These are phyloP conservation scores for Epichloe sibirici DNA, from an alignment of 2,329 filamentous ascomycete species.

Conservation along the genomic window DNA sequence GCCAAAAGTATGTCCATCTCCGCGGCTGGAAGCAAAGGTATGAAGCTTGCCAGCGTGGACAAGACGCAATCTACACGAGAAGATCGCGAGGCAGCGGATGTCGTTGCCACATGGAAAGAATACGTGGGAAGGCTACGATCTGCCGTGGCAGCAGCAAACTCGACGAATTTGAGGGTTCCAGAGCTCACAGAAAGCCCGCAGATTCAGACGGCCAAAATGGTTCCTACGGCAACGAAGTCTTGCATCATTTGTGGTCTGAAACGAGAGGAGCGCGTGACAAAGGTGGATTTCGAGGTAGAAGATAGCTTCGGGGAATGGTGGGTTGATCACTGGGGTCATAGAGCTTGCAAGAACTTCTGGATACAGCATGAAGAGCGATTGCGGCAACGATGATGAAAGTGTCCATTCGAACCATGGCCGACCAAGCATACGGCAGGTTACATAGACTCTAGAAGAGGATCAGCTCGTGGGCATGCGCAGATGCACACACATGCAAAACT, in stretches of 20 bases:
- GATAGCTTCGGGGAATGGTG: slow-evolving; percentile 97
- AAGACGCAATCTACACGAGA: slow-evolving; percentile 72
- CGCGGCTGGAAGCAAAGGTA: slow-evolving; percentile 61
- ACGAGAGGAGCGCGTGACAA: slow-evolving; percentile 69
- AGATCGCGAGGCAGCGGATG: slow-evolving; percentile 72
- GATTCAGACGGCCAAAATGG: slow-evolving; percentile 59
- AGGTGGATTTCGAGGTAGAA: slow-evolving; percentile 64
- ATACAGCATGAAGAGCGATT: slow-evolving; percentile 58
- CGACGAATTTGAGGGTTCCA: slow-evolving; percentile 47
- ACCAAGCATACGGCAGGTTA: no score
- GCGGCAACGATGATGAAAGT: slow-evolving; percentile 45
- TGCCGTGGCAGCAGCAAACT: slow-evolving; percentile 55
- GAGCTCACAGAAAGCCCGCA: slow-evolving; percentile 59
- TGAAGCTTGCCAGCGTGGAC: slow-evolving; percentile 84
- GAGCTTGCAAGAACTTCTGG: slow-evolving; percentile 78
- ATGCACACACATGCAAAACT: no score
- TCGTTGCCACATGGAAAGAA: slow-evolving; percentile 61
- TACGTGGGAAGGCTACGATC: slow-evolving; percentile 64
- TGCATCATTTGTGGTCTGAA: slow-evolving; percentile 84
- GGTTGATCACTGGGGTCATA: slow-evolving; percentile 78
- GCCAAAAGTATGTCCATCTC: slow-evolving; percentile 85
- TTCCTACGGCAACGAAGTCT: slow-evolving; percentile 57
- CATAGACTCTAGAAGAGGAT: no score
- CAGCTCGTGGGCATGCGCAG: no score
- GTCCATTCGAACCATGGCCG: neutral